Evolutionary conservation across 352 stramenopile species (phyloP).

Genomic region (Thalassiosira sp.): DNA sequence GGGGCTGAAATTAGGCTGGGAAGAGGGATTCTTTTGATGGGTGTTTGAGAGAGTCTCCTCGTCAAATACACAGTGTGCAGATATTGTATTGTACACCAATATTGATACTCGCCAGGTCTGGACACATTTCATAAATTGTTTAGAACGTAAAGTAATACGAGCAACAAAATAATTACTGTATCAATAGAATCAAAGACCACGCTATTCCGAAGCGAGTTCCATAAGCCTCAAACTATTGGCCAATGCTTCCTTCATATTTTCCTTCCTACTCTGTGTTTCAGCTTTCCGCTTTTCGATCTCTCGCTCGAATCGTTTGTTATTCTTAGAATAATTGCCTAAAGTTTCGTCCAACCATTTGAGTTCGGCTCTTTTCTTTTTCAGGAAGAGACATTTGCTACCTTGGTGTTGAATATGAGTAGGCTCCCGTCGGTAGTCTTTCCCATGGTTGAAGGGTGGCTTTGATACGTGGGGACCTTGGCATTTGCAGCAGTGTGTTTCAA

Average conservation of each 20-base stretch:
- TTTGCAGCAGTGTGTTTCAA: constrained; percentile 48
- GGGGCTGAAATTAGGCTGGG: constrained; percentile 16
- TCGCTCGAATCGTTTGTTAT: constrained; percentile 32
- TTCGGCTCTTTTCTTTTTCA: constrained; percentile 41
- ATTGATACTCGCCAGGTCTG: too few species aligned
- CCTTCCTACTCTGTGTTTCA: constrained; percentile 34
- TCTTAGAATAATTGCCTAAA: constrained; percentile 40
- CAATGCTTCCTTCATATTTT: constrained; percentile 49
- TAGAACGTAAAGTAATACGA: too few species aligned
- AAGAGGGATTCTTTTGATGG: not conserved
- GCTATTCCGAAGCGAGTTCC: constrained; percentile 31
- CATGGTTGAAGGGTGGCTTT: constrained; percentile 52
- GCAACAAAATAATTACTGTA: too few species aligned
- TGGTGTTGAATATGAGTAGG: constrained; percentile 35
- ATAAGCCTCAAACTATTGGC: constrained; percentile 52
- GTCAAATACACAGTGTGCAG: too few species aligned
- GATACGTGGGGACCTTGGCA: constrained; percentile 49
- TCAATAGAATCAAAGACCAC: too few species aligned
- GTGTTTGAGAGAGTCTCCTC: too few species aligned
- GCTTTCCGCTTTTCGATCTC: constrained; percentile 35
- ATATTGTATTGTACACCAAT: too few species aligned
- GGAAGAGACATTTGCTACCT: constrained; percentile 36
- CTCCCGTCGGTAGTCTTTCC: constrained; percentile 43
- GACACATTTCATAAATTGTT: too few species aligned
- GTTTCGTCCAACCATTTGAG: constrained; percentile 50